Evolutionary conservation across 805 yeast genomes (phyloP).

Genomic region (Lipomyces spencermartinsiae): DNA sequence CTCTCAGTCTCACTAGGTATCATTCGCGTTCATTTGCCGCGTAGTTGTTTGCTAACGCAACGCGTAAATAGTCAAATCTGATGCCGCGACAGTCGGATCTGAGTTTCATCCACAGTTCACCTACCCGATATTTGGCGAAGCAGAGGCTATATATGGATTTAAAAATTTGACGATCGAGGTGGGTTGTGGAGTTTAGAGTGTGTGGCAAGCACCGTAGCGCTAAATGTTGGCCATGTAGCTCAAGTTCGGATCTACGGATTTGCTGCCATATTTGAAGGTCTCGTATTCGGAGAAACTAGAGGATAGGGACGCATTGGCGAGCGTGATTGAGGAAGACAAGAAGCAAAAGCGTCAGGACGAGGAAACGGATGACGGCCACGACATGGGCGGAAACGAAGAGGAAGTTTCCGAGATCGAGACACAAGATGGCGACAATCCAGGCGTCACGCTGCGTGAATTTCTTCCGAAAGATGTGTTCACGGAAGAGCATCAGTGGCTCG

Average conservation of each 20-base stretch:
- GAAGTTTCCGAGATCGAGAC: constrained; percentile 7
- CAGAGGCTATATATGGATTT: constrained; percentile 87
- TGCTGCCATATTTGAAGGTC: constrained; percentile 73
- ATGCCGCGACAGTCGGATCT: constrained; percentile 15
- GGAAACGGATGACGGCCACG: constrained; percentile 21
- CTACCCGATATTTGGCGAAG: constrained; percentile 91
- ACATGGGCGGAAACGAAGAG: constrained; percentile 30
- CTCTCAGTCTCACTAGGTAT: constrained; percentile 57
- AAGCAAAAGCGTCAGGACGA: constrained; percentile 12
- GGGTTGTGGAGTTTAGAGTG: background rate
- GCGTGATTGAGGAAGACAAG: constrained; percentile 20
- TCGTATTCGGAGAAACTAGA: constrained; percentile 59
- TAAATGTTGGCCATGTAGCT: constrained; percentile 37
- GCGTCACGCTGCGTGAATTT: constrained; percentile 58
- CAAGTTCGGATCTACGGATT: constrained; percentile 76
- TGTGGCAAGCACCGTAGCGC: background rate
- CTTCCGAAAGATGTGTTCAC: constrained; percentile 67
- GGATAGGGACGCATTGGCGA: constrained; percentile 22
- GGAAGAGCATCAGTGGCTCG: constrained; percentile 69
- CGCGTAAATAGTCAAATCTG: constrained; percentile 17
- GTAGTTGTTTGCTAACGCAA: background rate
- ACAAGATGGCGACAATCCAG: constrained; percentile 53
- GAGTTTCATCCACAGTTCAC: constrained; percentile 80
- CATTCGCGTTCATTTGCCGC: background rate
- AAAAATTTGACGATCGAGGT: constrained; percentile 68